Base-by-base conservation (phyloP, 305 asterid species). In the Fraxinus albicans region DNA sequence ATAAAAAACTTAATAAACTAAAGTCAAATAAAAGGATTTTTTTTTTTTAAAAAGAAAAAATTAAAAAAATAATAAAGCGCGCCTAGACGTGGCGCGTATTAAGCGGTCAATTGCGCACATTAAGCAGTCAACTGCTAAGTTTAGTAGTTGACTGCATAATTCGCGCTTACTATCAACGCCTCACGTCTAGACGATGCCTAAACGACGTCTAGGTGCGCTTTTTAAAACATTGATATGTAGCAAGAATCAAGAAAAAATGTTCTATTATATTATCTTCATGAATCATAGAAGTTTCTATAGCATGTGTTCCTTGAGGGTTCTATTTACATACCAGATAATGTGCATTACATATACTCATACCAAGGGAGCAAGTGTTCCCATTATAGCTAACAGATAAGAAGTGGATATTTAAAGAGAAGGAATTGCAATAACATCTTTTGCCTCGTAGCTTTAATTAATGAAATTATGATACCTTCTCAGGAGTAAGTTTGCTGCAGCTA, bases 401-500 rank as follows among this genome's bases (percentile, higher is more conserved):
- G 17, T 9, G 21, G 27, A 10, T 25, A 3, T 10, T n/a, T 3
- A 67, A 67, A 67, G 31, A 3, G 17, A 2, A 69, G 23, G n/a
- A 31, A 69, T 10, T 31, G 6, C 35, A 13, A 69, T 29, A 27
- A 17, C 21, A 31, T 31, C 38, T 69, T 74, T 65, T 34, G 73
- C 13, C 2, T 21, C 73, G 23, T 77, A 19, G 69, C 12, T 73
- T 27, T 70, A 63, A 25, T 53, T 40, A 77, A 73, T 69, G 53
- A 78, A 50, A 23, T 76, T 19, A 40, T 4, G 81, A 79, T 86
- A 96, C 98, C 97, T 93, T 92, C 86, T 88, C 95, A 15, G 95
- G 82, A 25, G 90, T 86, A 77, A 91, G 91, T 38, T 69, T 80
- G 89, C 95, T 91, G 94, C 98, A 94, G 81, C 80, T 89, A 87